A percentile compares a stretch with the other conserved stretches of the same genome.
phyloP scores from a whole-genome alignment of 108 stramenopile species.

The Stephanodiscus triporus region DNA sequence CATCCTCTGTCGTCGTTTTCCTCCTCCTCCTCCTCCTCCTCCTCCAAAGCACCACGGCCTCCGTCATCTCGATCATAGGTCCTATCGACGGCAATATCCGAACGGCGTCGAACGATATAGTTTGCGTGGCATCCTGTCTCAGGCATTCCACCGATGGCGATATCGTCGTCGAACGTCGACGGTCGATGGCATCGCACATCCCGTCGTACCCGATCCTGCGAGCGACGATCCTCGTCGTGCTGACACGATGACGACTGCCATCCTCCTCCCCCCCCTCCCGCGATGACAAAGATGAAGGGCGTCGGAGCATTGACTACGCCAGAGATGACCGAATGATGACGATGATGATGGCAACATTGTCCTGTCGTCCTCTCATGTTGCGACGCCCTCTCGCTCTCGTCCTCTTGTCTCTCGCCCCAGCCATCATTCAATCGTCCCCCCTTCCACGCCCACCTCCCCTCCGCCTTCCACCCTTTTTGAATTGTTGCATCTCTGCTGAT shows the following conservation, averaged over 20 bases:
- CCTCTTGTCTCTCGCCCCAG: too few species aligned
- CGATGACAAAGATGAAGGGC: not conserved
- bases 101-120: conserved; percentile 55
- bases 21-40: not conserved
- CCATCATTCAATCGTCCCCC: too few species aligned
- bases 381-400: too few species aligned
- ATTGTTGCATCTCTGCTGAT: too few species aligned
- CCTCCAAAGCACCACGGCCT: conserved; percentile 68
- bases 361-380: too few species aligned
- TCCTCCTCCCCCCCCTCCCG: not conserved
- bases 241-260: too few species aligned
- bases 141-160: conserved; percentile 45
- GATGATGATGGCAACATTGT: too few species aligned
- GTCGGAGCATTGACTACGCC: too few species aligned
- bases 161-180: not conserved
- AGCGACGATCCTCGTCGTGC: too few species aligned
- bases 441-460: too few species aligned
- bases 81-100: conserved; percentile 51
- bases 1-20: conserved; percentile 58
- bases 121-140: conserved; percentile 19
- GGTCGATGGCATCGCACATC: conserved; percentile 34
- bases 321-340: too few species aligned
- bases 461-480: too few species aligned
- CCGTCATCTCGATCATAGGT: conserved; percentile 52
- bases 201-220: not conserved